Percentiles rank a stretch among this genome's conserved stretches.
Conservation (phyloP, 2,329 filamentous ascomycete genomes). For the Diaporthe citrichinensis region DNA sequence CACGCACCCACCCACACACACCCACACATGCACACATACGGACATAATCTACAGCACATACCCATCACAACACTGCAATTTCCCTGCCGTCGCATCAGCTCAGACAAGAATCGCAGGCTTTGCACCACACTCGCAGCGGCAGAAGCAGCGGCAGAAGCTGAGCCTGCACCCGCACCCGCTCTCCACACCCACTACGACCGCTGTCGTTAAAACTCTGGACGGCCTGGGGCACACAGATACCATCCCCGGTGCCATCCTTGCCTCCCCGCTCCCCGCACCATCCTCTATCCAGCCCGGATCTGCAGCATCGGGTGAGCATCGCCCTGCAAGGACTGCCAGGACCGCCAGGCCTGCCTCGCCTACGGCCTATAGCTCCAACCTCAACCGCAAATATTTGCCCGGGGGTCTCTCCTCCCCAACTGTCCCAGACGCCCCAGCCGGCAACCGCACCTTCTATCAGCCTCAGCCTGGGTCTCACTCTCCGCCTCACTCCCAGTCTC, state of each 20-base stretch:
- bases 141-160: conserved; percentile 3
- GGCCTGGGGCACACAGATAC: not conserved
- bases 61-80: conserved; percentile 3
- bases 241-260: conserved; percentile 36
- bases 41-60: not conserved
- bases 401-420: conserved; percentile 2
- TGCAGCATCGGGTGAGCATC: conserved; percentile 38
- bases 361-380: conserved; percentile 24
- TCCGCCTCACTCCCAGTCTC: not conserved
- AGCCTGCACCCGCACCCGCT: conserved; percentile 8
- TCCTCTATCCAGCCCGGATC: conserved; percentile 38
- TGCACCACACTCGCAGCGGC: conserved; percentile 24
- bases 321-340: conserved; percentile 11
- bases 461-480: conserved; percentile 18
- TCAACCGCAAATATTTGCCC: conserved; percentile 24
- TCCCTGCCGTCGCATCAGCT: conserved; percentile 28
- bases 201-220: not conserved
- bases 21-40: not conserved
- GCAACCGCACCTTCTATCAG: not conserved
- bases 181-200: conserved; percentile 3
- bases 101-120: conserved; percentile 22
- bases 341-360: not conserved
- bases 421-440: conserved; percentile 7
- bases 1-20: not conserved
- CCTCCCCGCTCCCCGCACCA: conserved; percentile 40